Evolutionary conservation across 2,329 filamentous ascomycete species (phyloP).

Genomic region (Akanthomyces dipterigenus): DNA sequence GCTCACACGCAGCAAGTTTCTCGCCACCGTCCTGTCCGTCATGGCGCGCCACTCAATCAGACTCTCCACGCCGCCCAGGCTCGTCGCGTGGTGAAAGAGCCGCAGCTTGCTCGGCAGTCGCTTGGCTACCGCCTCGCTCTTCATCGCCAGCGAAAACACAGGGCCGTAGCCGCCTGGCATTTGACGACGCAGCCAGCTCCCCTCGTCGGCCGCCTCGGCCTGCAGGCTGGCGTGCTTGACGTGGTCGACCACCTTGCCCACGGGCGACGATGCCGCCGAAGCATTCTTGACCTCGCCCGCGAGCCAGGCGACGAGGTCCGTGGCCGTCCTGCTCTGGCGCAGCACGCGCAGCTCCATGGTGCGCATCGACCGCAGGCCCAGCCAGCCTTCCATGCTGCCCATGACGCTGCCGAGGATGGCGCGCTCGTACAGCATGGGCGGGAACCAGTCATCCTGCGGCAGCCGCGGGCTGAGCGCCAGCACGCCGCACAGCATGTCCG

Average conservation of each 20-base stretch:
- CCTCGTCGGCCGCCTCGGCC: slow-evolving; percentile 46
- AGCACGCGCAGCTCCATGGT: slow-evolving; percentile 78
- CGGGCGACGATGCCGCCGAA: slow-evolving; percentile 32
- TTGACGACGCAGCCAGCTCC: slow-evolving; percentile 71
- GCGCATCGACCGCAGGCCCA: slow-evolving; percentile 77
- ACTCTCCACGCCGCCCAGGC: slow-evolving; percentile 87
- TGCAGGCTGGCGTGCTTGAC: slow-evolving; percentile 79
- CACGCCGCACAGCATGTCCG: slow-evolving; percentile 85
- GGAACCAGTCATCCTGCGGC: slow-evolving; percentile 45
- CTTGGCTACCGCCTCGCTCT: slow-evolving; percentile 53
- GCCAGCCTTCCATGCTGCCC: slow-evolving; percentile 86
- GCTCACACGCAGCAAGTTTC: slow-evolving; percentile 69
- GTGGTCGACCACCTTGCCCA: slow-evolving; percentile 49
- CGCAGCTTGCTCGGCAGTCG: slow-evolving; percentile 68
- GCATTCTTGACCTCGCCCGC: slow-evolving; percentile 38
- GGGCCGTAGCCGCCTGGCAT: slow-evolving; percentile 90
- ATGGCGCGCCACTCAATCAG: slow-evolving; percentile 95
- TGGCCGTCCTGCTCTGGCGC: slow-evolving; percentile 67
- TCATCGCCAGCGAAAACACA: slow-evolving; percentile 72
- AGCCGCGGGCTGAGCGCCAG: slow-evolving; percentile 54
- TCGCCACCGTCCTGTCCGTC: slow-evolving; percentile 69
- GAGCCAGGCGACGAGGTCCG: slow-evolving; percentile 66
- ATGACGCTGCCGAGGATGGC: slow-evolving; percentile 76
- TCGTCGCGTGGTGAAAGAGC: slow-evolving; percentile 92
- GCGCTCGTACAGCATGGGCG: slow-evolving; percentile 58